Base-by-base conservation (phyloP, 148 eudicot species). In the Amaranthus palmeri region DNA sequence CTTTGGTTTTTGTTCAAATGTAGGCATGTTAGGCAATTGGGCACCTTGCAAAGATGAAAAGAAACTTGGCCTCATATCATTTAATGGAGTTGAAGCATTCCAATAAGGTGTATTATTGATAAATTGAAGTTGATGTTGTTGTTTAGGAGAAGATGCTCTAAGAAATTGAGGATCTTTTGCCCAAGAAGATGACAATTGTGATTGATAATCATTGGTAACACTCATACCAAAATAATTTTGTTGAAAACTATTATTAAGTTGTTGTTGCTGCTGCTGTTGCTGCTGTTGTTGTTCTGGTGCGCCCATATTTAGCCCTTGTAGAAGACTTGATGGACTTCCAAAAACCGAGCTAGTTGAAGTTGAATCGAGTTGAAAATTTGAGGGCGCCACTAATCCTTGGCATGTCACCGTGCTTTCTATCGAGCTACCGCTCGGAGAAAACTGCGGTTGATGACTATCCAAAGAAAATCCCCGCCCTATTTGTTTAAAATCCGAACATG, bases 1-100 rank as follows among this genome's bases (percentile, higher is more conserved):
- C 97, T 90, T 92, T 9, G 91, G 86, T 69, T 90, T 89, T 48
- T 88, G 91, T 61, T 88, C 91, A 42, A 85, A 85, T 12, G 77
- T 72, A 0, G 87, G 80, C 11, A 81, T 59, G 68, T 90, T 77
- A 59, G 83, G 71, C 60, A 81, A 85, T 5, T 69, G 71, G 9
- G 66, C 50, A 8, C 75, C 41, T 57, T 85, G 91, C 51, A 85
- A 77, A 0, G 89, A 74, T 10, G 93, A 77, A 69, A 95, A 85
- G 59, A 88, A 85, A 70, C 82, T 80, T 8, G 92, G 81, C 56
- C 90, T 81, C 10, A 80, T 81, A 44, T 89, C 87, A 42, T 55
- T 78, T 71, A 77, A 74, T 5, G 80, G 44, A n/a, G 68, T 65
- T 9, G 93, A 81, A 4, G 89, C 85, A 77, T 84, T 88, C 98